Evolutionary conservation across 345 rosid species (phyloP).

Genomic region (Chamaenerion angustifolium): DNA sequence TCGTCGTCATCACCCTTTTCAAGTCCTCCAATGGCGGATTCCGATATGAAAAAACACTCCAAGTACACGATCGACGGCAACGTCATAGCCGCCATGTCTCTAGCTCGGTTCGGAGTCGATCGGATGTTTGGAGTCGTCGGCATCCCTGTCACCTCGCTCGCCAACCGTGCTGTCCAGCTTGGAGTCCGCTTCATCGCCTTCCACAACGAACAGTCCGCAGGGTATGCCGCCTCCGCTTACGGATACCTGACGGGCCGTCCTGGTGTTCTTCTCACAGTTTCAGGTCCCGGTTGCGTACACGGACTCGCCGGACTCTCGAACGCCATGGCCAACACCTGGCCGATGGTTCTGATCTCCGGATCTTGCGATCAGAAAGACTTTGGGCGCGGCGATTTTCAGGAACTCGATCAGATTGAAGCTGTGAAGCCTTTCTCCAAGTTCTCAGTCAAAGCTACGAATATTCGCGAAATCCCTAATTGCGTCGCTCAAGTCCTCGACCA

Average conservation of each 20-base stretch:
- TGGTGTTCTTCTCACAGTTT: slow-evolving; percentile 74
- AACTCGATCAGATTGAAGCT: slow-evolving; percentile 84
- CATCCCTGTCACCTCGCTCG: slow-evolving; percentile 85
- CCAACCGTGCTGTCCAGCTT: slow-evolving; percentile 57
- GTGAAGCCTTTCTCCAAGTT: slow-evolving; percentile 68
- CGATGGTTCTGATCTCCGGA: slow-evolving; percentile 89
- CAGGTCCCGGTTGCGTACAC: slow-evolving; percentile 96
- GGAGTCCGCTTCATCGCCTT: slow-evolving; percentile 91
- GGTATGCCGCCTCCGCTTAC: slow-evolving; percentile 93
- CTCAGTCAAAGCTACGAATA: slow-evolving; percentile 48
- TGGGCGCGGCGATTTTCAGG: slow-evolving; percentile 90
- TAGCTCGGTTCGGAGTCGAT: slow-evolving; percentile 58
- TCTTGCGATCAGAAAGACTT: slow-evolving; percentile 71
- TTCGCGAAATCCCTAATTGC: slow-evolving; percentile 58
- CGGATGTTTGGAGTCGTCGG: slow-evolving; percentile 98
- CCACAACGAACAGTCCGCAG: slow-evolving; percentile 98
- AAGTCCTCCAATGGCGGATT: slow-evolving; percentile 19
- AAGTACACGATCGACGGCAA: slow-evolving; percentile 47
- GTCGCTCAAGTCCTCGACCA: slow-evolving; percentile 59
- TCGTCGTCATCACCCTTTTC: not conserved
- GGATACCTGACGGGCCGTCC: slow-evolving; percentile 86
- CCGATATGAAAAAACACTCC: slow-evolving; percentile 1
- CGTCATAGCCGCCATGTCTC: slow-evolving; percentile 46
- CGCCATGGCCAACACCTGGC: slow-evolving; percentile 84
- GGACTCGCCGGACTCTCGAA: slow-evolving; percentile 90